These are phyloP conservation scores for Irpex rosettiformis DNA, from an alignment of 1,284 basidiomycete species.

Conservation along the genomic window DNA sequence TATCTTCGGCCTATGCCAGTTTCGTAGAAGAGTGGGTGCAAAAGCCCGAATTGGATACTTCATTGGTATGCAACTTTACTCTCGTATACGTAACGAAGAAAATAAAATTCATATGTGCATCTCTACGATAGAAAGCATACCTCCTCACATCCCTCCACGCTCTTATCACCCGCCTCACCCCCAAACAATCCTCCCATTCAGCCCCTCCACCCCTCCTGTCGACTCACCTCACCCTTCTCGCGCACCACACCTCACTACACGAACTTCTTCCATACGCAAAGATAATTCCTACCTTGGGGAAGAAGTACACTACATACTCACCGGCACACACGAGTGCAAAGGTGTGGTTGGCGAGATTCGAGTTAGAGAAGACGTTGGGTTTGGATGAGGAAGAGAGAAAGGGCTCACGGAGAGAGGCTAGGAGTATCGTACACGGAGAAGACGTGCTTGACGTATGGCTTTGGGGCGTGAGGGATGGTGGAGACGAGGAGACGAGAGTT, in stretches of 20 bases:
- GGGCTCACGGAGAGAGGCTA: conserved; percentile 41
- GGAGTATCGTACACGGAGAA: conserved; percentile 33
- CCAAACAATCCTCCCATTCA: conserved; percentile 18
- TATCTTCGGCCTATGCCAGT: conserved; percentile 47
- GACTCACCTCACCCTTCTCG: conserved; percentile 44
- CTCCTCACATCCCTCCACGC: conserved; percentile 48
- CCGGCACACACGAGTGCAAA: conserved; percentile 29
- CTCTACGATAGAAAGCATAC: conserved; percentile 45
- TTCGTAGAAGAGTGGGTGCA: conserved; percentile 58
- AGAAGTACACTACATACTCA: conserved; percentile 38
- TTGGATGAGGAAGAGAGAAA: conserved; percentile 24
- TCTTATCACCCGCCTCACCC: conserved; percentile 30
- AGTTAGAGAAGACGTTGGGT: conserved; percentile 36
- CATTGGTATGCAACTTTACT: conserved; percentile 43
- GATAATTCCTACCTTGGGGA: conserved; percentile 39
- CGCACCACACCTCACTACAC: conserved; percentile 21
- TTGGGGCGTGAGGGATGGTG: conserved; percentile 38
- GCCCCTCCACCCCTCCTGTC: conserved; percentile 39
- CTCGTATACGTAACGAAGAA: background rate
- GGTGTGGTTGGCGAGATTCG: conserved; percentile 55
- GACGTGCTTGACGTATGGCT: conserved; percentile 43
- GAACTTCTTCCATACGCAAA: conserved; percentile 28
- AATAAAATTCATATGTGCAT: background rate
- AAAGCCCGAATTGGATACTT: conserved; percentile 41
- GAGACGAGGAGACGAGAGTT: background rate